phyloP scores from a whole-genome alignment of 352 stramenopile species.

The Aphanomyces euteiches region DNA sequence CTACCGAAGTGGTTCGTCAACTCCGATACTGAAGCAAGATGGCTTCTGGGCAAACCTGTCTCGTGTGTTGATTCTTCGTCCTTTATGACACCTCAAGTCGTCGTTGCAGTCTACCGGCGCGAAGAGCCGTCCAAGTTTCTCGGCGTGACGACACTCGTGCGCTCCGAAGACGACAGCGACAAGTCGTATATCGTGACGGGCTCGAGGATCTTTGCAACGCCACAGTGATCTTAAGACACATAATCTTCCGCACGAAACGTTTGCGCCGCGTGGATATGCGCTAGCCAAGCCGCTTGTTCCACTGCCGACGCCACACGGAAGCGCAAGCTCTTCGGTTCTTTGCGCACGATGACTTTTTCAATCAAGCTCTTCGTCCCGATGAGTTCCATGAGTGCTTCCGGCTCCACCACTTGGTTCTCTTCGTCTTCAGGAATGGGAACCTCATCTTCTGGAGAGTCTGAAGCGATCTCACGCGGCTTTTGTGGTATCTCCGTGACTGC shows the following conservation, averaged over 20 bases:
- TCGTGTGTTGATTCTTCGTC: not conserved
- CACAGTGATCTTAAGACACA: not conserved
- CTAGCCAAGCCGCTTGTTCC: constrained; percentile 8
- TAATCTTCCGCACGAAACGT: constrained; percentile 28
- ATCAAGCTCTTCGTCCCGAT: constrained; percentile 22
- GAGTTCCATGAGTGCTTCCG: not conserved
- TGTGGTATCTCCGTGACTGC: not conserved
- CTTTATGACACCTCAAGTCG: not conserved
- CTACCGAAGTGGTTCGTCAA: constrained; percentile 4
- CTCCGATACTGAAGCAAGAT: not conserved
- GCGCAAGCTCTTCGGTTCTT: not conserved
- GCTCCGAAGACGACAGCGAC: not conserved
- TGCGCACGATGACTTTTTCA: constrained; percentile 20
- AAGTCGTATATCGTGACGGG: constrained; percentile 9
- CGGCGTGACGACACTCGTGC: constrained; percentile 24
- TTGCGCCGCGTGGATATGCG: constrained; percentile 19
- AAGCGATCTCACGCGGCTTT: not conserved
- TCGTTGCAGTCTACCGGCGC: constrained; percentile 8
- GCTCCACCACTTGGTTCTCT: not conserved
- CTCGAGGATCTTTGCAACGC: not conserved
- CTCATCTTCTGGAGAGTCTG: not conserved
- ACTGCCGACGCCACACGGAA: constrained; percentile 16
- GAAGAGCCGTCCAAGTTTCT: not conserved
- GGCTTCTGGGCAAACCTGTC: not conserved
- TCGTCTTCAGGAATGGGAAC: not conserved